These are phyloP conservation scores for Eimeria falciformis DNA, from an alignment of 169 alveolate genomes.

Conservation along the genomic window DNA sequence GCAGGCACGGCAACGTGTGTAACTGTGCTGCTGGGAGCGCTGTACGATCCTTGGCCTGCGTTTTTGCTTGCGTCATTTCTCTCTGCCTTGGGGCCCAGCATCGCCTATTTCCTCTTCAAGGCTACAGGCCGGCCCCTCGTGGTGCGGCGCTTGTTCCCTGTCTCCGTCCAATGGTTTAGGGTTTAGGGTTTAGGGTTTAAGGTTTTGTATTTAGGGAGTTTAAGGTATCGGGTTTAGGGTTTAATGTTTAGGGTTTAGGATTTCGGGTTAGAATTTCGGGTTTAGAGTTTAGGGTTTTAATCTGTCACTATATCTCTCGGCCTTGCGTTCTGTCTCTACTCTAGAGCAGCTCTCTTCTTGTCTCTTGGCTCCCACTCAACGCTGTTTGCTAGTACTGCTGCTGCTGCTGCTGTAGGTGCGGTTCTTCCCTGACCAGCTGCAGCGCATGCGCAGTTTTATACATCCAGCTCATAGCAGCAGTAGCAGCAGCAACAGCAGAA, in stretches of 20 bases:
- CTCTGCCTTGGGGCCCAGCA: constrained; percentile 68
- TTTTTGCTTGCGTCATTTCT: constrained; percentile 30
- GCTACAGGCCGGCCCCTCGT: constrained; percentile 69
- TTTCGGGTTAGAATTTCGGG: too few relatives aligned
- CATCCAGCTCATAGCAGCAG: constrained; percentile 6
- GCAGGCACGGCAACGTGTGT: constrained; percentile 58
- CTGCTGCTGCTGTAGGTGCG: constrained; percentile 23
- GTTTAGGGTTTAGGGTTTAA: too few relatives aligned
- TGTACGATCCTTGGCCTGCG: constrained; percentile 33
- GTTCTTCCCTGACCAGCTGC: constrained; percentile 54
- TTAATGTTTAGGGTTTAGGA: too few relatives aligned
- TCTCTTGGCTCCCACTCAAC: neutral
- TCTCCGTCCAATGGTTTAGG: too few relatives aligned
- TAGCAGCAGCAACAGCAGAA: neutral
- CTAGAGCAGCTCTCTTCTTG: neutral
- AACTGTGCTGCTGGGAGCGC: constrained; percentile 65
- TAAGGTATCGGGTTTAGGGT: too few relatives aligned
- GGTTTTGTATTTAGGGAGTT: too few relatives aligned
- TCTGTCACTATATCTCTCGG: too few relatives aligned
- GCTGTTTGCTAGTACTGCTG: neutral
- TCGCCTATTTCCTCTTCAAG: constrained; percentile 46
- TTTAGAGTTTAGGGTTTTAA: too few relatives aligned
- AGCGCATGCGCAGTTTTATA: constrained; percentile 1
- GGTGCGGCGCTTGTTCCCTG: constrained; percentile 20
- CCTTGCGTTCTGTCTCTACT: too few relatives aligned